These are phyloP conservation scores for Coniochaeta sp. DNA, from an alignment of 2,329 filamentous ascomycete genomes.

Conservation along the genomic window DNA sequence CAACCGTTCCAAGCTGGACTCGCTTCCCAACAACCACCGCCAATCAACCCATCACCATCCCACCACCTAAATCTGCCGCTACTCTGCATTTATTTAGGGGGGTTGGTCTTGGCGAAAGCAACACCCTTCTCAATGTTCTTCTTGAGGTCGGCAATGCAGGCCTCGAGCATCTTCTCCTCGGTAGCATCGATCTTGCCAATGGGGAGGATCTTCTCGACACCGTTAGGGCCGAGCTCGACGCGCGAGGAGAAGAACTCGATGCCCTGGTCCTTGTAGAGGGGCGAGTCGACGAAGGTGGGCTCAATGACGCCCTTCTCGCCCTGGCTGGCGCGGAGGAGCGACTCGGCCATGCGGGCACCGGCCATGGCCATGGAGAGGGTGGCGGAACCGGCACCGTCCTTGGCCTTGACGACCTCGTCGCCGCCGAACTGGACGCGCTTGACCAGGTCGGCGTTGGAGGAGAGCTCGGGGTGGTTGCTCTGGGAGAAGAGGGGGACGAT, in stretches of 20 bases:
- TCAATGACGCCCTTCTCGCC: slow-evolving; percentile 94
- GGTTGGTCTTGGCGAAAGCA: slow-evolving; percentile 51
- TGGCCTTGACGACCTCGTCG: slow-evolving; percentile 98
- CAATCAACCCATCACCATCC: not conserved
- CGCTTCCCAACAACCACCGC: not conserved
- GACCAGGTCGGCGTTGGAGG: slow-evolving; percentile 72
- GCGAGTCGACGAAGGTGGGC: slow-evolving; percentile 94
- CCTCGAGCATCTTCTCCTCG: slow-evolving; percentile 87
- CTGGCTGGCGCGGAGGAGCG: slow-evolving; percentile 83
- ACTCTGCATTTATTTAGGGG: slow-evolving; percentile 43
- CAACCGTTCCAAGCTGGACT: not conserved
- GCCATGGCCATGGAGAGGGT: slow-evolving; percentile 99
- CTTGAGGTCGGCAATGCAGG: slow-evolving; percentile 75
- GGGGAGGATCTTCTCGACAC: slow-evolving; percentile 87
- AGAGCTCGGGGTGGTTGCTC: slow-evolving; percentile 78
- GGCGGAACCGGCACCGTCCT: slow-evolving; percentile 94
- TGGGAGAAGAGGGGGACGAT: slow-evolving; percentile 97
- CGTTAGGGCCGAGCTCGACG: slow-evolving; percentile 93
- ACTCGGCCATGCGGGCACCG: slow-evolving; percentile 78
- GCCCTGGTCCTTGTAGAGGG: slow-evolving; percentile 97
- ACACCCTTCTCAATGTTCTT: slow-evolving; percentile 95
- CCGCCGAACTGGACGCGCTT: slow-evolving; percentile 97
- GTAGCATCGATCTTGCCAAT: slow-evolving; percentile 76
- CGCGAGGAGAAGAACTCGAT: slow-evolving; percentile 94
- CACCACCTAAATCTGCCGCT: not conserved